Percentiles rank a stretch among this genome's conserved stretches.
phyloP scores from a whole-genome alignment of 192 early-diverging fungal species.

The Rhizophagus clarus region DNA sequence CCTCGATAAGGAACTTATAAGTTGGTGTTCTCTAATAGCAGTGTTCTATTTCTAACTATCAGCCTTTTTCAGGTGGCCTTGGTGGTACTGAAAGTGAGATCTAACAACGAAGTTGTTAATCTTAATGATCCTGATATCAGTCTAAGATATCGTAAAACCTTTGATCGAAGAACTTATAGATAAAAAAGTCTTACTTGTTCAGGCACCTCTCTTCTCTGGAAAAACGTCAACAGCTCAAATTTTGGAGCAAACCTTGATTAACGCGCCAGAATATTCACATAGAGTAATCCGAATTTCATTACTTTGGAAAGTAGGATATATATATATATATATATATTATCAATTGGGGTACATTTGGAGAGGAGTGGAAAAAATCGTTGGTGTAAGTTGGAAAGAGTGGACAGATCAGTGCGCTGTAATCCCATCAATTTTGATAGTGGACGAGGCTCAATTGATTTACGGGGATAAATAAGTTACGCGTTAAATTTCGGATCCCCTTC shows the following conservation, averaged over 20 bases:
- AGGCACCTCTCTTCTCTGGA: constrained; percentile 3
- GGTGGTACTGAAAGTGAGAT: constrained; percentile 10
- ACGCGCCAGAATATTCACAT: not conserved
- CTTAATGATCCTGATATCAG: constrained; percentile 15
- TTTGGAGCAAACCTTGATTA: not conserved
- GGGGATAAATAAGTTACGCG: not conserved
- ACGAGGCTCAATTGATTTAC: constrained; percentile 24
- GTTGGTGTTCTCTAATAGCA: too few species aligned
- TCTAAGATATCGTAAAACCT: not conserved
- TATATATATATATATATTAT: too few species aligned
- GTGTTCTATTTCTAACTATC: too few species aligned
- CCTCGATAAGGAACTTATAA: too few species aligned
- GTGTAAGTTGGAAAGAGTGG: constrained; percentile 20
- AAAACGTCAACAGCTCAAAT: constrained; percentile 13
- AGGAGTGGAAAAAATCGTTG: not conserved
- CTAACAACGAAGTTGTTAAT: not conserved
- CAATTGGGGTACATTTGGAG: not conserved
- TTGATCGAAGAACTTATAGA: constrained; percentile 10
- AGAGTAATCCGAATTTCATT: constrained; percentile 23
- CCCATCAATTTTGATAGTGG: constrained; percentile 1
- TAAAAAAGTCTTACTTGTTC: constrained; percentile 4
- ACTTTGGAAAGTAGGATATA: constrained; percentile 15
- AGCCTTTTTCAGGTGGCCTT: constrained; percentile 3
- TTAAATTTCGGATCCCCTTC: too few species aligned
- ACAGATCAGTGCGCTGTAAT: constrained; percentile 20